phyloP scores from a whole-genome alignment of 305 asterid genomes.

The Fraxinus platypoda region DNA sequence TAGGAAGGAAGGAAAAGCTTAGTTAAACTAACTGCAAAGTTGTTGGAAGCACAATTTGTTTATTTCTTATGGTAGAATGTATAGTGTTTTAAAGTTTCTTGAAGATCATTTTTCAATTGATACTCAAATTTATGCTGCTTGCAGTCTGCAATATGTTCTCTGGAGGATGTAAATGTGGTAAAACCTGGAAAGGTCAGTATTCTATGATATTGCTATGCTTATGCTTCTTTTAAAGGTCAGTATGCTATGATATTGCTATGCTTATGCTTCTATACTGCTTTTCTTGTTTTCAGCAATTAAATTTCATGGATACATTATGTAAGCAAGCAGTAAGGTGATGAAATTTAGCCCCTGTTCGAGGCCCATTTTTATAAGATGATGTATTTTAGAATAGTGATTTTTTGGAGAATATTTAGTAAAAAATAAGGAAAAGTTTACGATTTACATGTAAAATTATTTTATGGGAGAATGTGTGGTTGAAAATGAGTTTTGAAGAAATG shows the following conservation, averaged over 20 bases:
- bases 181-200: conserved; percentile 79
- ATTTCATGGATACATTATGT: background rate
- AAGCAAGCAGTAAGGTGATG: background rate
- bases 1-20: background rate
- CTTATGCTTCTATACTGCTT: conserved; percentile 11
- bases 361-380: background rate
- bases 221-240: conserved; percentile 31
- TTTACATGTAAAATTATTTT: background rate
- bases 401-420: background rate
- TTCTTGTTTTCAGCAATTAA: background rate
- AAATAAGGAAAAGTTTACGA: too few species aligned
- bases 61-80: background rate
- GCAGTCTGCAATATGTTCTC: conserved; percentile 92
- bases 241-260: conserved; percentile 18
- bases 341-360: background rate
- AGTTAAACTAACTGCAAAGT: background rate
- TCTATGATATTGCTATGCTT: conserved; percentile 20
- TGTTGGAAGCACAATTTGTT: background rate
- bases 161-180: conserved; percentile 60
- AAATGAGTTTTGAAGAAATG: background rate
- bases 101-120: conserved; percentile 18
- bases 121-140: conserved; percentile 34
- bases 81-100: conserved; percentile 5
- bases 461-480: background rate
- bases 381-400: background rate